These are phyloP conservation scores for Fusarium scirpi DNA, from an alignment of 2,329 filamentous ascomycete genomes.

Conservation along the genomic window DNA sequence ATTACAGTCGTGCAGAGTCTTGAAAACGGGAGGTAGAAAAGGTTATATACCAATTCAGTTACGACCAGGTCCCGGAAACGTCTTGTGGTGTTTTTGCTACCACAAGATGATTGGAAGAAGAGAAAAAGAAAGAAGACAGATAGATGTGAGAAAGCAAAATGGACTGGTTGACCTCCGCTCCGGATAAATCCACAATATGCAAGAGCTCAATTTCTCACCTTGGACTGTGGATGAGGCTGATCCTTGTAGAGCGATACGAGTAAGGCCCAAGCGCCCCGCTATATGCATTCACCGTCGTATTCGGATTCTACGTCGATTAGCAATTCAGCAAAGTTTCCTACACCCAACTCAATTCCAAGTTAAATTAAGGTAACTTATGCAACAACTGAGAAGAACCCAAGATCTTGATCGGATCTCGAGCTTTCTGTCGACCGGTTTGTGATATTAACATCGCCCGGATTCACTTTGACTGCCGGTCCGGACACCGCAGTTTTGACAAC, in stretches of 20 bases:
- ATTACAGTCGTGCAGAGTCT: constrained; percentile 24
- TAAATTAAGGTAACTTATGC: constrained; percentile 11
- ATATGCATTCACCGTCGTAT: constrained; percentile 31
- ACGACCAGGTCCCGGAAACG: constrained; percentile 38
- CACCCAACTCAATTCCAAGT: not conserved
- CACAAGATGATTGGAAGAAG: constrained; percentile 34
- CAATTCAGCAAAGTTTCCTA: not conserved
- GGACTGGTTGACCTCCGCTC: constrained; percentile 39
- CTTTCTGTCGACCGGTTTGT: not conserved
- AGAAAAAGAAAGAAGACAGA: constrained; percentile 32
- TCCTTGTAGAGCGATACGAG: constrained; percentile 40
- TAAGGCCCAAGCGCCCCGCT: constrained; percentile 23
- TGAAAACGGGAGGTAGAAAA: constrained; percentile 34
- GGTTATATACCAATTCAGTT: constrained; percentile 42
- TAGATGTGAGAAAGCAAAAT: constrained; percentile 39
- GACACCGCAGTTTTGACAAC: not conserved
- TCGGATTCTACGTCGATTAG: constrained; percentile 5
- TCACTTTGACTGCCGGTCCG: constrained; percentile 11
- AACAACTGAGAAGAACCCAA: constrained; percentile 9
- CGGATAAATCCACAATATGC: constrained; percentile 49
- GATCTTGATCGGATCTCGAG: constrained; percentile 1
- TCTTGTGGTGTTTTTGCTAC: constrained; percentile 35
- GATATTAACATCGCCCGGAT: not conserved
- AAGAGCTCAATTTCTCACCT: constrained; percentile 47
- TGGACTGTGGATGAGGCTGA: constrained; percentile 29